Base-by-base conservation (phyloP, 2,329 filamentous ascomycete species). In the Fusarium continuum region DNA sequence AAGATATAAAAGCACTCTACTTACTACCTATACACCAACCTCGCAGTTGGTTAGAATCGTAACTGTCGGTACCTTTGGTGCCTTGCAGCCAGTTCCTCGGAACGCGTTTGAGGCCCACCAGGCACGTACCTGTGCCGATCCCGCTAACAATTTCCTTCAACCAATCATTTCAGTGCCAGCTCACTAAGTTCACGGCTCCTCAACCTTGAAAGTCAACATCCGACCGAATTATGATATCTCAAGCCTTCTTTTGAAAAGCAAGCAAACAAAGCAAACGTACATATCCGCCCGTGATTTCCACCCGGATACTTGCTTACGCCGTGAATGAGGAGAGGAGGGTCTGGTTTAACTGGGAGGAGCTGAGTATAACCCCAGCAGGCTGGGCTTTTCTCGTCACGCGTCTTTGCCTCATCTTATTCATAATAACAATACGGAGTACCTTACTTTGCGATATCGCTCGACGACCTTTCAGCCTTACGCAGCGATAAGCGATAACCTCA, bases 301-400 rank as follows among this genome's bases (percentile, higher is more conserved):
- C 20, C 22, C 35, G 25, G 46, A 26, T 44, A 29, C 31, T 32
- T 36, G 22, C 34, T 10, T 29, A n/a, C 20, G 50, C 59, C 25
- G 35, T 67, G 32, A 28, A 68, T 67, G 46, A 60, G 53, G 48
- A 53, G 51, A 28, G 53, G 48, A 53, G 51, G 28, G 28, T 36
- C 44, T 57, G 17, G 49, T 32, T 51, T 28, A 14, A 45, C 31
- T 19, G 25, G 23, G 35, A 52, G 19, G 25, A 62, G 26, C 46
- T 52, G 11, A 51, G 55, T 47, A 39, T 47, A 46, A 40, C 57
- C n/a, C 65, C 60, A 67, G 65, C 61, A 49, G 60, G 67, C 67
- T 69, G 65, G 68, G 57, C 60, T 38, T 63, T 46, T 54, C 22
- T 40, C 51, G 43, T 54, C 51, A 48, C 55, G 54, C 65, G 62